Base-by-base conservation (phyloP, 345 rosid genomes). In the Trapa bicornis region DNA sequence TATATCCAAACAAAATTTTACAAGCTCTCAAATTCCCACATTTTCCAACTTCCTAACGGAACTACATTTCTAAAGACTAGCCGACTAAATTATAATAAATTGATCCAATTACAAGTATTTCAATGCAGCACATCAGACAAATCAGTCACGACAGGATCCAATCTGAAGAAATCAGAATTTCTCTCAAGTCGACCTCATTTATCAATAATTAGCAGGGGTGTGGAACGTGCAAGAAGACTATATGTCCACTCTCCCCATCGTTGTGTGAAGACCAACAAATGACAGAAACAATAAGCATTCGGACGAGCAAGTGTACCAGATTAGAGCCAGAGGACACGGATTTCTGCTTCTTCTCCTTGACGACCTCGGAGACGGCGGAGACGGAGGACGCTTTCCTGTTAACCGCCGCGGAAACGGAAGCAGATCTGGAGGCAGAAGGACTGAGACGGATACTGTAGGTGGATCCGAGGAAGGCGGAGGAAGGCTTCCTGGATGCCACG, bases 301-400 rank as follows among this genome's bases (percentile, higher is more conserved):
- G 29, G 29, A 22, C 29, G 29, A 22, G 29, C 29, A 4, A 57
- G 33, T 37, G 63, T 69, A 74, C 70, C 73, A 65, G 42, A 74
- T 60, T 67, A 47, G 73, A 60, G 66, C 16, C 10, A 10, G 73
- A 47, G 37, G 75, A 6, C 12, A 70, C 13, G 48, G 75, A 62
- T 37, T 43, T 67, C 36, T 65, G 45, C 66, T 69, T 48, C 73
- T 74, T 74, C 67, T 58, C 73, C 73, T 69, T 69, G 77, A 74
- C 37, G 47, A 70, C 73, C 12, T 69, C 61, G 66, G 75, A 72
- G 39, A 67, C 70, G 35, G 77, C 77, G 35, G 62, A 43, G 57
- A 68, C 48, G 16, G 35, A 32, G 61, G 67, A 41, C 12, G 67
- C 52, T 48, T 52, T 41, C 37, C 72, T 45, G 13, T 6, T 2